These are phyloP conservation scores for Phytophthora idaei DNA, from an alignment of 352 stramenopile genomes.

Conservation along the genomic window DNA sequence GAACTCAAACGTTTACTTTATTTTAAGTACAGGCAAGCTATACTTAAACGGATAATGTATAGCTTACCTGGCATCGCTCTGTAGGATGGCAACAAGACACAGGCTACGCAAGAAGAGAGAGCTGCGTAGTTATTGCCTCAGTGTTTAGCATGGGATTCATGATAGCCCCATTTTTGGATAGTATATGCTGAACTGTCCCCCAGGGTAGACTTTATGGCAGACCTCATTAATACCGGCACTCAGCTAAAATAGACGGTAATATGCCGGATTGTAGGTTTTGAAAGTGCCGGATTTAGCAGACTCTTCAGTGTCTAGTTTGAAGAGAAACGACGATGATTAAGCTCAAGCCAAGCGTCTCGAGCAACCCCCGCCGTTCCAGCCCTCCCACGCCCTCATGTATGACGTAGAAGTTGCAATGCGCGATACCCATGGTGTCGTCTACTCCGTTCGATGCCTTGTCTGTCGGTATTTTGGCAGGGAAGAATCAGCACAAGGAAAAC, in stretches of 20 bases:
- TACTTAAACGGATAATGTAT: too few species aligned
- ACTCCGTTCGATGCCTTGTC: background rate
- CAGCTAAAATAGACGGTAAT: background rate
- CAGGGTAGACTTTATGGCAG: background rate
- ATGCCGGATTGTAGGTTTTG: background rate
- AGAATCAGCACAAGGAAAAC: too few species aligned
- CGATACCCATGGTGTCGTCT: background rate
- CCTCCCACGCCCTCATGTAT: background rate
- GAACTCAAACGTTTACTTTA: too few species aligned
- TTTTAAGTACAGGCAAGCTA: too few species aligned
- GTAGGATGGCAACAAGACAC: too few species aligned
- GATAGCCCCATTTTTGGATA: too few species aligned
- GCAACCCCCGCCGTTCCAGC: background rate
- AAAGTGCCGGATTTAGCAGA: constrained; percentile 1
- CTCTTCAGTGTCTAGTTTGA: background rate
- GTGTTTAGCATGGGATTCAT: too few species aligned
- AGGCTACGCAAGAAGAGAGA: too few species aligned
- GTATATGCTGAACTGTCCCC: too few species aligned
- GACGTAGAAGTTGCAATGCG: background rate
- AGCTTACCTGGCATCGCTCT: too few species aligned
- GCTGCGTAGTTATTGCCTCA: too few species aligned
- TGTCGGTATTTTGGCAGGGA: background rate
- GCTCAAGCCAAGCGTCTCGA: constrained; percentile 1
- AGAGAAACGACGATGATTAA: background rate
- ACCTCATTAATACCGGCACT: background rate